Percentiles rank a stretch among this genome's conserved stretches.
Conservation (phyloP, 2,329 filamentous ascomycete genomes). For the Helotiales sp. region DNA sequence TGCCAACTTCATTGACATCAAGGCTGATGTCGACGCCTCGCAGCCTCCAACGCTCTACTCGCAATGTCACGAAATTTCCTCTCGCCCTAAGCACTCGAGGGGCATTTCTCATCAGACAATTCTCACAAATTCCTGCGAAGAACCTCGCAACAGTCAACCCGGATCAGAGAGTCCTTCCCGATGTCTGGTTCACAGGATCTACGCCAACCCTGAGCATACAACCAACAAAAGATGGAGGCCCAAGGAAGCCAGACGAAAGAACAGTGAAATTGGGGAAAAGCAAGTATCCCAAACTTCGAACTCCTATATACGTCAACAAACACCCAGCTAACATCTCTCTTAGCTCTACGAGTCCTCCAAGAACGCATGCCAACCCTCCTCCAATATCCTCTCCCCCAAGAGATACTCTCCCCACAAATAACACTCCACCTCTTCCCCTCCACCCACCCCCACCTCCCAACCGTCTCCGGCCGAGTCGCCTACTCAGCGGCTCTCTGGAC, state of each 20-base stretch:
- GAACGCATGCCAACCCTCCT: slow-evolving; percentile 66
- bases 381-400: slow-evolving; percentile 67
- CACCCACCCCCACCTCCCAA: slow-evolving; percentile 85
- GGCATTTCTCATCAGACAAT: slow-evolving; percentile 5
- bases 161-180: slow-evolving; percentile 32
- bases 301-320: neutral
- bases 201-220: slow-evolving; percentile 16
- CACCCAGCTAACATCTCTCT: slow-evolving; percentile 15
- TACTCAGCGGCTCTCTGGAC: slow-evolving; percentile 96
- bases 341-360: slow-evolving; percentile 65
- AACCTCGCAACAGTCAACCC: slow-evolving; percentile 28
- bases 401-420: slow-evolving; percentile 75
- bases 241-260: slow-evolving; percentile 49
- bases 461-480: slow-evolving; percentile 85
- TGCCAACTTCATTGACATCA: neutral
- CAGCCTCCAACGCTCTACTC: slow-evolving; percentile 24
- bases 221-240: slow-evolving; percentile 5
- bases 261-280: slow-evolving; percentile 53
- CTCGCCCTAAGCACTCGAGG: slow-evolving; percentile 6
- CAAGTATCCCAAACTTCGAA: slow-evolving; percentile 19
- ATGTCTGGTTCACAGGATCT: slow-evolving; percentile 47
- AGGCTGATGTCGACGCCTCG: slow-evolving; percentile 35
- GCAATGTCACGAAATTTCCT: slow-evolving; percentile 22
- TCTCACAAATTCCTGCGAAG: slow-evolving; percentile 16
- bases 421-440: slow-evolving; percentile 70